Evolutionary conservation across 1,139 yeast species (phyloP), one percentile per base, ranked within the genome.

Genomic region (Suhomyces ambrosiae): DNA sequence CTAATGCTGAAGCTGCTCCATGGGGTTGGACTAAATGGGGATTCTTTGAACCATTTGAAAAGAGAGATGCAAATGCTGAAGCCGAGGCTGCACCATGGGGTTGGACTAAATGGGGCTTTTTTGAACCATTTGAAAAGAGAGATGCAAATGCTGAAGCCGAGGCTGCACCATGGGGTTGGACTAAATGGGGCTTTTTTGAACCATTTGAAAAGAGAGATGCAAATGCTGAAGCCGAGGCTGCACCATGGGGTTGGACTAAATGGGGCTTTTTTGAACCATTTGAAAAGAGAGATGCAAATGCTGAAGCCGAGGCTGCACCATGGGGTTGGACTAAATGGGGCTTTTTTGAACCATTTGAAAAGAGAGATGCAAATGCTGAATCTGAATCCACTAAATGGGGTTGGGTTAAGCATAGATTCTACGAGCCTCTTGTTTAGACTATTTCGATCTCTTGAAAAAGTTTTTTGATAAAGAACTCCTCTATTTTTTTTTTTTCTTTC

Each of bases 1-100:
- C 49, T 12, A 41, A 40, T n/a, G 46, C 48, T 8, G 40, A 40
- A 17, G 49, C 49, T 14, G 21, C 5, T 6, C 7, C 21, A 32
- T 44, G 42, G 42, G 32, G 40, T 21, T 44, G 44, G 46, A 32
- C 36, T 19, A 19, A 12, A 9, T 40, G 33, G 30, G 23, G 38
- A 11, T 14, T 32, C 7, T 40, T 37, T 22, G 38, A 44, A 15
- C 45, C 51, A 8, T 42, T 39, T 23, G 22, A 30, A 15, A 47
- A 50, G 43, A 50, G 54, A 46, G 53, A 49, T 13, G 52, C 50
- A 12, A 30, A 42, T 7, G 45, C 49, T 11, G 42, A 46, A 5
- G 47, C 48, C 3, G 49, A 35, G 7, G 48, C 53, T 13, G 45
- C 44, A 8, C 48, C 50, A 5, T 47, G 50, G 44, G 49, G 47